Evolutionary conservation across 75 land plant genomes (phyloP).

Genomic region (Sequoiadendron giganteum): DNA sequence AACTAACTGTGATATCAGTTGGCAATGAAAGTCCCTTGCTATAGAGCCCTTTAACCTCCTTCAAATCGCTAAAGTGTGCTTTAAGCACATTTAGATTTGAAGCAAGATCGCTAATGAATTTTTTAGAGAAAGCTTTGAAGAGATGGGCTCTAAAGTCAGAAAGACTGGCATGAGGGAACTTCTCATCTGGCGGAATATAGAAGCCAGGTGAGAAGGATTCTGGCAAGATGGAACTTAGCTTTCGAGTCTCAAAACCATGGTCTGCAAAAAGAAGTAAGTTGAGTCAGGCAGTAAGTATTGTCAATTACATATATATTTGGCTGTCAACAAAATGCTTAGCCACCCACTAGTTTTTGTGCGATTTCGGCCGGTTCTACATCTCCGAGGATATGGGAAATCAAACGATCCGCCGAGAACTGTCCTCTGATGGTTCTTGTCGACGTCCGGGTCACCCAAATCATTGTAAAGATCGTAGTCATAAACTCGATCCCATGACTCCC

Average conservation of each 20-base stretch:
- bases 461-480: conserved; percentile 31
- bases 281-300: neutral
- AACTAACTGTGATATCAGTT: neutral
- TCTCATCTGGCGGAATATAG: conserved; percentile 45
- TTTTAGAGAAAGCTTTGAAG: conserved; percentile 12
- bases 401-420: conserved; percentile 14
- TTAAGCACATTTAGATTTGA: neutral
- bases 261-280: neutral
- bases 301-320: too few relatives aligned
- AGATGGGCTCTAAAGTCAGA: conserved; percentile 24
- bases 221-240: neutral
- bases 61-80: conserved; percentile 5
- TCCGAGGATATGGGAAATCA: conserved; percentile 23
- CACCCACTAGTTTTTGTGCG: conserved; percentile 15
- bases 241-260: conserved; percentile 21
- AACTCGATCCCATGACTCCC: conserved; percentile 11
- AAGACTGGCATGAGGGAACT: conserved; percentile 29
- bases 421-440: conserved; percentile 9
- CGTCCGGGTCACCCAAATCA: conserved; percentile 24
- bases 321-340: neutral
- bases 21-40: conserved; percentile 7
- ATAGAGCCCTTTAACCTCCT: conserved; percentile 21
- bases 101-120: neutral
- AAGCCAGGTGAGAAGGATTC: neutral
- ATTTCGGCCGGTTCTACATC: conserved; percentile 29